phyloP scores from a whole-genome alignment of 2,329 filamentous ascomycete species.

The Pleoardoris graminearum region DNA sequence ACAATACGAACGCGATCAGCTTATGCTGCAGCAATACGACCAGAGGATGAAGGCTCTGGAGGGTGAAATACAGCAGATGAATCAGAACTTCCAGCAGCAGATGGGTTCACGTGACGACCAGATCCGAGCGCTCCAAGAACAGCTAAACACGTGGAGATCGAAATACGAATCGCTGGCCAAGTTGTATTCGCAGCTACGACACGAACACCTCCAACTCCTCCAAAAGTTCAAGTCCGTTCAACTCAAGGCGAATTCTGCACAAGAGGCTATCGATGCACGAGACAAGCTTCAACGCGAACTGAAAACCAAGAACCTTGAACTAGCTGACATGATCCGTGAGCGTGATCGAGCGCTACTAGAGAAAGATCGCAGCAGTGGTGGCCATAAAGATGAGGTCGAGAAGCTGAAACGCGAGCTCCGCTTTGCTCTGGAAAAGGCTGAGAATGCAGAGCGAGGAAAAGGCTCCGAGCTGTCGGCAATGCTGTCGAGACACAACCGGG shows the following conservation, averaged over 20 bases:
- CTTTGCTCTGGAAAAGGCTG: constrained; percentile 86
- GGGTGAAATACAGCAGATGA: constrained; percentile 79
- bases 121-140: constrained; percentile 88
- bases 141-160: constrained; percentile 94
- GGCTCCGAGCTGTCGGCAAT: constrained; percentile 93
- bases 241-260: constrained; percentile 92
- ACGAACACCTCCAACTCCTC: constrained; percentile 91
- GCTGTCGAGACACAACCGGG: constrained; percentile 93
- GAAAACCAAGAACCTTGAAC: constrained; percentile 98
- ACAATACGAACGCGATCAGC: constrained; percentile 95
- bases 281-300: constrained; percentile 97
- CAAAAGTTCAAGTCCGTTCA: constrained; percentile 97
- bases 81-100: constrained; percentile 82
- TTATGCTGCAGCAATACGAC: constrained; percentile 97
- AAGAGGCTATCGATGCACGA: constrained; percentile 91
- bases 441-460: constrained; percentile 90
- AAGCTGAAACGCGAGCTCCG: constrained; percentile 92
- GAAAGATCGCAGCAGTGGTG: constrained; percentile 82
- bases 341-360: constrained; percentile 92
- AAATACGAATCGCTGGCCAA: constrained; percentile 98
- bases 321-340: constrained; percentile 98
- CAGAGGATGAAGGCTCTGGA: constrained; percentile 90
- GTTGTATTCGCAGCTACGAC: constrained; percentile 91
- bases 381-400: constrained; percentile 89
- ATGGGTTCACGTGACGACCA: constrained; percentile 90